phyloP scores from a whole-genome alignment of 1,139 yeast species.

The Kluyveromyces marxianus region DNA sequence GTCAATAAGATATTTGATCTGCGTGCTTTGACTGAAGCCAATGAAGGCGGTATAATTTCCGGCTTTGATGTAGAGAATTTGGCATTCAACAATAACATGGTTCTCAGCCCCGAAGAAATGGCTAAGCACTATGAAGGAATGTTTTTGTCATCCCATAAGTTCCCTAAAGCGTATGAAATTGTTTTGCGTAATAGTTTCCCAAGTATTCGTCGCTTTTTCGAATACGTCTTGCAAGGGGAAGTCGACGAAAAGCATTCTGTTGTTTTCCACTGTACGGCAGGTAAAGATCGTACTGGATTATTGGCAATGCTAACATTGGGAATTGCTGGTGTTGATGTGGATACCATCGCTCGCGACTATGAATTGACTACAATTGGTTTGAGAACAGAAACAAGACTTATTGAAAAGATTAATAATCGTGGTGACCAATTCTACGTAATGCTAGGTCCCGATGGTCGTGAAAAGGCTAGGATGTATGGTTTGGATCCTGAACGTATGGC shows the following conservation, averaged over 20 bases:
- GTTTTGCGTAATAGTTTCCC: conserved; percentile 44
- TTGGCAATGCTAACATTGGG: conserved; percentile 59
- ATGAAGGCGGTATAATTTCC: conserved; percentile 42
- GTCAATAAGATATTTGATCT: conserved; percentile 60
- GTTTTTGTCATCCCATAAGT: conserved; percentile 57
- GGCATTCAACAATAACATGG: conserved; percentile 52
- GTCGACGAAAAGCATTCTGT: conserved; percentile 36
- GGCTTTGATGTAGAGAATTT: conserved; percentile 43
- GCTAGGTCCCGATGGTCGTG: conserved; percentile 12
- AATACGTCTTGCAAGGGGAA: conserved; percentile 46
- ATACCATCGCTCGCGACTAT: conserved; percentile 62
- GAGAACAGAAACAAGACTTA: conserved; percentile 39
- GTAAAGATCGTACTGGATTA: conserved; percentile 81
- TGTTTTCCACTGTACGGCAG: conserved; percentile 75
- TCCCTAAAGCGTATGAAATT: conserved; percentile 55
- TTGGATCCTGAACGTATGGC: conserved; percentile 29
- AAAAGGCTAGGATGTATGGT: conserved; percentile 10
- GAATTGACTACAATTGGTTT: conserved; percentile 68
- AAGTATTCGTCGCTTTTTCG: conserved; percentile 43
- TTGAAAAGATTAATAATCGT: conserved; percentile 21
- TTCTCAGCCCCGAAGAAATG: conserved; percentile 60
- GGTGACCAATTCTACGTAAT: conserved; percentile 15
- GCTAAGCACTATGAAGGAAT: conserved; percentile 51
- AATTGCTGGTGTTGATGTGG: conserved; percentile 57
- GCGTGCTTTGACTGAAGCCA: conserved; percentile 55